Evolutionary conservation across 2,329 filamentous ascomycete species (phyloP).

Genomic region (Aspergillus proliferans): DNA sequence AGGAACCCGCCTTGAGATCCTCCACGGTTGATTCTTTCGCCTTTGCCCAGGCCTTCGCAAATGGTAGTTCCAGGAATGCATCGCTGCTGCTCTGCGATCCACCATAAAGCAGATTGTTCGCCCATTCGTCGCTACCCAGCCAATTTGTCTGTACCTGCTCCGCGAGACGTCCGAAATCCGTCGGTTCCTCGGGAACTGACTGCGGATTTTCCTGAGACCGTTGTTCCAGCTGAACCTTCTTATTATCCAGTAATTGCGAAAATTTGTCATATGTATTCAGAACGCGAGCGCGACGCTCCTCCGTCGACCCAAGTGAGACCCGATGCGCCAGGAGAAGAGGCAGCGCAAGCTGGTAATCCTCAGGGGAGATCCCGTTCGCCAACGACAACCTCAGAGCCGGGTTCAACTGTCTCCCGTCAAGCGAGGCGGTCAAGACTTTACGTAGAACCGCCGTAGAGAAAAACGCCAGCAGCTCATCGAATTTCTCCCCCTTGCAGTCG

Average conservation of each 20-base stretch:
- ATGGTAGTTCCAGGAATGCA: slow-evolving; percentile 59
- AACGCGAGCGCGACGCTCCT: slow-evolving; percentile 56
- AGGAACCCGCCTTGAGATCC: slow-evolving; percentile 24
- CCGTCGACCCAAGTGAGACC: slow-evolving; percentile 54
- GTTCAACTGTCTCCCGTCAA: slow-evolving; percentile 37
- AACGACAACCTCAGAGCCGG: slow-evolving; percentile 52
- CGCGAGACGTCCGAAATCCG: slow-evolving; percentile 31
- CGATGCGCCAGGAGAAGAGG: slow-evolving; percentile 69
- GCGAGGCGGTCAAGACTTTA: slow-evolving; percentile 51
- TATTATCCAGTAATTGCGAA: slow-evolving; percentile 56
- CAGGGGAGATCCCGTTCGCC: slow-evolving; percentile 34
- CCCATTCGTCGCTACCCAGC: slow-evolving; percentile 70
- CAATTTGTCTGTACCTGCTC: slow-evolving; percentile 63
- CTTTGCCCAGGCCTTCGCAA: slow-evolving; percentile 65
- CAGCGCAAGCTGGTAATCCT: slow-evolving; percentile 43
- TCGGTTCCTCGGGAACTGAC: slow-evolving; percentile 29
- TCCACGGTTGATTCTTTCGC: slow-evolving; percentile 54
- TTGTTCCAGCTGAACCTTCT: slow-evolving; percentile 50
- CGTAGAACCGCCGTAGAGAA: slow-evolving; percentile 82
- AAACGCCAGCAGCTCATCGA: slow-evolving; percentile 76
- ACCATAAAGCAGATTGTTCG: slow-evolving; percentile 63
- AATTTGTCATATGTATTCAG: slow-evolving; percentile 58
- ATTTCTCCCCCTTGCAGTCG: slow-evolving; percentile 85
- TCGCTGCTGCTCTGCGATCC: slow-evolving; percentile 54
- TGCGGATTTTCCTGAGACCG: slow-evolving; percentile 22